Percentiles rank a stretch among this genome's conserved stretches.
phyloP scores from a whole-genome alignment of 2,329 filamentous ascomycete genomes.

The Ceratocystis ficicola region DNA sequence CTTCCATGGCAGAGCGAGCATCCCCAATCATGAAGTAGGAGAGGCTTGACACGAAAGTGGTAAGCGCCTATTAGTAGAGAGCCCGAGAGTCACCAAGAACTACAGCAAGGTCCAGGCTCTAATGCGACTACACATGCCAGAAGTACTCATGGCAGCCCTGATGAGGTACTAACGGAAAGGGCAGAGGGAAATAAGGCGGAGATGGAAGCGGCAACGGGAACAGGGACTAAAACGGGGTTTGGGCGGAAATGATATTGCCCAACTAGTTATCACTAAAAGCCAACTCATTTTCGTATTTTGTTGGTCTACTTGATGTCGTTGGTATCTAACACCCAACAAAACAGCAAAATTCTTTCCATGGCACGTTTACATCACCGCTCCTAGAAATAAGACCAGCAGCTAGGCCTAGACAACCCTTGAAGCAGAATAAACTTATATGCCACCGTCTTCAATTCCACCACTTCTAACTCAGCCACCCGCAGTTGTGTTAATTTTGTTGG shows the following conservation, averaged over 20 bases:
- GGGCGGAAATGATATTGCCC: neutral
- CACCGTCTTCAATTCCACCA: neutral
- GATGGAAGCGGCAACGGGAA: neutral
- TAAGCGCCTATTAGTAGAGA: too few relatives aligned
- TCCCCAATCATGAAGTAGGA: too few relatives aligned
- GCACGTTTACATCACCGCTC: too few relatives aligned
- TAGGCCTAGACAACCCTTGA: too few relatives aligned
- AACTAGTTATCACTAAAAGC: neutral
- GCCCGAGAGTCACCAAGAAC: too few relatives aligned
- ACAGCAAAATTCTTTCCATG: neutral
- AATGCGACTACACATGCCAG: too few relatives aligned
- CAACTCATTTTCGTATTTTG: neutral
- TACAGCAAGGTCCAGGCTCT: too few relatives aligned
- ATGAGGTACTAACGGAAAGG: neutral
- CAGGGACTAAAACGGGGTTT: too few relatives aligned
- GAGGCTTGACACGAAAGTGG: too few relatives aligned
- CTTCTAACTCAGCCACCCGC: neutral
- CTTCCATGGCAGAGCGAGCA: too few relatives aligned
- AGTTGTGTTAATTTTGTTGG: neutral
- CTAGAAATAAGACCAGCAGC: too few relatives aligned
- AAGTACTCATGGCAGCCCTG: too few relatives aligned
- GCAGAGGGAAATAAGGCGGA: neutral
- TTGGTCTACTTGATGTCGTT: neutral
- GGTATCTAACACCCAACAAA: neutral
- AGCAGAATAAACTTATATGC: neutral